Evolutionary conservation across 2,329 filamentous ascomycete species (phyloP).

Genomic region (Alternaria gaisen): DNA sequence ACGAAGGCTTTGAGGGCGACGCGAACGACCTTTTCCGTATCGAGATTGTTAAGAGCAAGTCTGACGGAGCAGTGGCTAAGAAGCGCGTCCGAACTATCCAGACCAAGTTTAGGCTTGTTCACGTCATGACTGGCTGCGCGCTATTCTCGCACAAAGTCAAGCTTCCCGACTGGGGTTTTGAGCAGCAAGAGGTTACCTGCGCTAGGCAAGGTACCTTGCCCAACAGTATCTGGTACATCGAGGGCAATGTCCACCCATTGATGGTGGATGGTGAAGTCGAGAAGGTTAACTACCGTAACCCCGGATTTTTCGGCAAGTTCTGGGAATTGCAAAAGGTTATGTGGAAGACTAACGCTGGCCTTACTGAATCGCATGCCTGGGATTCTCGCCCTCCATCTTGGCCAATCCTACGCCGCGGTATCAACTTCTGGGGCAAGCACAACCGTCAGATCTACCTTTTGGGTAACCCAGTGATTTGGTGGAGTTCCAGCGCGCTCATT

Average conservation of each 20-base stretch:
- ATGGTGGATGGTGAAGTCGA: slow-evolving; percentile 74
- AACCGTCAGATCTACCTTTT: slow-evolving; percentile 96
- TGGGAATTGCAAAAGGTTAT: slow-evolving; percentile 97
- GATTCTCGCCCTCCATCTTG: slow-evolving; percentile 93
- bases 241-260: slow-evolving; percentile 85
- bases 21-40: slow-evolving; percentile 96
- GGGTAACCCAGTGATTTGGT: slow-evolving; percentile 91
- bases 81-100: slow-evolving; percentile 90
- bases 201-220: slow-evolving; percentile 89
- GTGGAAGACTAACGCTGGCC: slow-evolving; percentile 97
- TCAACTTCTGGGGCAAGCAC: slow-evolving; percentile 98
- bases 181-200: slow-evolving; percentile 99
- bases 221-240: slow-evolving; percentile 97
- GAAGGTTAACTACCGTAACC: slow-evolving; percentile 94
- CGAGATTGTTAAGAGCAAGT: slow-evolving; percentile 92
- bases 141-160: slow-evolving; percentile 99
- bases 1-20: slow-evolving; percentile 95
- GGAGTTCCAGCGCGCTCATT: slow-evolving; percentile 82
- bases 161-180: slow-evolving; percentile 95
- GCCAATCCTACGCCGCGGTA: slow-evolving; percentile 90
- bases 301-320: slow-evolving; percentile 97
- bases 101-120: slow-evolving; percentile 93
- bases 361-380: slow-evolving; percentile 97
- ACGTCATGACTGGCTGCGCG: slow-evolving; percentile 95
- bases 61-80: slow-evolving; percentile 79